phyloP scores from a whole-genome alignment of 768 basidiomycete genomes.

The Suillus tomentosus region DNA sequence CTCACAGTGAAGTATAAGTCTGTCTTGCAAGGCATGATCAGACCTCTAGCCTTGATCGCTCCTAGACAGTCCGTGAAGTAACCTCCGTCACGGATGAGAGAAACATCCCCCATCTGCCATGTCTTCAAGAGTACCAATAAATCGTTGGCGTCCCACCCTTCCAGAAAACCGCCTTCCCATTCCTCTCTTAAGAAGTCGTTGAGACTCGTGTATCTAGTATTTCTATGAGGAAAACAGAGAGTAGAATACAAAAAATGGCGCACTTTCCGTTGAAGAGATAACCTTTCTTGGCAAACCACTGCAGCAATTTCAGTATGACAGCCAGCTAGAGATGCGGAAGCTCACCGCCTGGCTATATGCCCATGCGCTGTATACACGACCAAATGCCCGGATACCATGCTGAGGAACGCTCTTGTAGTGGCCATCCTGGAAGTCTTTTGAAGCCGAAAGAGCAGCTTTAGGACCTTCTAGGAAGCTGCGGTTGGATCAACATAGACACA shows the following conservation, averaged over 20 bases:
- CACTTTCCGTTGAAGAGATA: slow-evolving; percentile 46
- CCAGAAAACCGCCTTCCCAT: slow-evolving; percentile 50
- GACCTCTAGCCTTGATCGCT: slow-evolving; percentile 50
- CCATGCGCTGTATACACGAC: slow-evolving; percentile 58
- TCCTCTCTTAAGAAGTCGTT: slow-evolving; percentile 51
- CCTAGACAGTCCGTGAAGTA: slow-evolving; percentile 42
- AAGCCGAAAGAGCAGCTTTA: slow-evolving; percentile 52
- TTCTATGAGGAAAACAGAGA: slow-evolving; percentile 4
- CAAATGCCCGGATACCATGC: slow-evolving; percentile 56
- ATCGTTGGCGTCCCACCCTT: slow-evolving; percentile 57
- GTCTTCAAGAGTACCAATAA: slow-evolving; percentile 49
- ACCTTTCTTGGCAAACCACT: slow-evolving; percentile 57
- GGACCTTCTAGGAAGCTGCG: slow-evolving; percentile 61
- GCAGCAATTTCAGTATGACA: slow-evolving; percentile 5
- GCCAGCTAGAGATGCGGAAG: not conserved
- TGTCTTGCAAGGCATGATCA: slow-evolving; percentile 62
- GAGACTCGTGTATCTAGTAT: slow-evolving; percentile 45
- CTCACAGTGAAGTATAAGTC: slow-evolving; percentile 58
- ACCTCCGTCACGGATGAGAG: slow-evolving; percentile 43
- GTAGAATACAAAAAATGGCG: slow-evolving; percentile 15
- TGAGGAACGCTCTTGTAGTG: slow-evolving; percentile 51
- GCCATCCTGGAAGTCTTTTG: slow-evolving; percentile 55
- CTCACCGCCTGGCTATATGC: slow-evolving; percentile 57
- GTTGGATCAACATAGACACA: not conserved
- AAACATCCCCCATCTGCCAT: slow-evolving; percentile 52